Base-by-base conservation (phyloP, 140 eudicot species). In the Bidens hawaiensis region DNA sequence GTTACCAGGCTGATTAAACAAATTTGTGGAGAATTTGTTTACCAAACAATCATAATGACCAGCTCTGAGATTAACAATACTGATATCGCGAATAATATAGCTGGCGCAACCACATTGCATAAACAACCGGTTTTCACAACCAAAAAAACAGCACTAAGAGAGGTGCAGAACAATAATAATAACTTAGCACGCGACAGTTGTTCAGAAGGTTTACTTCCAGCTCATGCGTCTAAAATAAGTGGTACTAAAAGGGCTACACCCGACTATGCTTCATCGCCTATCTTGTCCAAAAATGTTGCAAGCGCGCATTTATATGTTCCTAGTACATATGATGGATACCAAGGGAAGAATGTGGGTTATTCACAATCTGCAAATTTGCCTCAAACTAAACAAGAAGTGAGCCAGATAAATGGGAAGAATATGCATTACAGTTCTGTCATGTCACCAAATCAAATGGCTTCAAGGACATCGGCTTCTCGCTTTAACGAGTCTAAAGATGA, bases 71-170 rank as follows among this genome's bases (percentile, higher is more conserved):
- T 65, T 19, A 84, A 69, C 19, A 58, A 22, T 12, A 65, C 45
- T 64, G 82, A 76, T 30, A 33, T 43, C 18, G 71, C 58, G 41
- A 33, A 50, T 43, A 79, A 69, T 38, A 69, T 60, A 27, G 60
- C 64, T 4, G 77, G 59, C 59, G 10, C 65, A 21, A 47, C 79
- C 30, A 61, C 71, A 27, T 63, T 34, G 28, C 78, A 59, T 49
- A 81, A 84, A 75, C 89, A 68, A 47, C 71, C 75, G 21, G 48
- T 78, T 25, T 46, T 34, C 64, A 57, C 80, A 33, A 17, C 72
- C 2, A 88, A 80, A 68, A 88, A 88, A 82, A 73, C 75, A 46
- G 90, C 89, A 28, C 68, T 88, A 18, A 80, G 88, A 76, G 95
- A 88, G 51, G 87, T 88, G 56, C 94, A 88, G 74, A 85, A 88